Evolutionary conservation across 306 rosid species (phyloP).

Genomic region (Cucurbita pepo): DNA sequence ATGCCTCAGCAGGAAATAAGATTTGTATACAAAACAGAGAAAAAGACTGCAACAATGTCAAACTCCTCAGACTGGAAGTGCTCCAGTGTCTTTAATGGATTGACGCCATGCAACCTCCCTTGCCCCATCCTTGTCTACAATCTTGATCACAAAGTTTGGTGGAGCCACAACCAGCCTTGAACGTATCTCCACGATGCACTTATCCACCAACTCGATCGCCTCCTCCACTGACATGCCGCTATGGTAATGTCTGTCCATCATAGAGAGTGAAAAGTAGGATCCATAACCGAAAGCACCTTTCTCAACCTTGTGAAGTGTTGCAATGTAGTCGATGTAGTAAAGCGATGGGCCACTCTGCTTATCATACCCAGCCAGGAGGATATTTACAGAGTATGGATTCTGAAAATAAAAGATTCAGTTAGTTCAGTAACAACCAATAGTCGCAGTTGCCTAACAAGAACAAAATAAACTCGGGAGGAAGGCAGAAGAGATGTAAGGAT

Average conservation of each 20-base stretch:
- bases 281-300: slow-evolving; percentile 96
- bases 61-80: not conserved
- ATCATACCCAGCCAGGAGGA: slow-evolving; percentile 80
- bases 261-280: slow-evolving; percentile 68
- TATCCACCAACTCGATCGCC: slow-evolving; percentile 62
- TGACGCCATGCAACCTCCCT: slow-evolving; percentile 53
- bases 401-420: slow-evolving; percentile 14
- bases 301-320: slow-evolving; percentile 89
- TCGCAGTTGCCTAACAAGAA: not conserved
- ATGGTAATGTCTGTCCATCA: slow-evolving; percentile 87
- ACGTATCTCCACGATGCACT: slow-evolving; percentile 42
- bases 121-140: slow-evolving; percentile 93
- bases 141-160: slow-evolving; percentile 38
- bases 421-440: not conserved
- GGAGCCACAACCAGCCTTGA: not conserved
- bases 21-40: not conserved
- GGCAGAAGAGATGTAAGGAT: not conserved
- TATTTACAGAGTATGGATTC: slow-evolving; percentile 82
- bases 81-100: not conserved
- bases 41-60: not conserved
- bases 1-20: not conserved
- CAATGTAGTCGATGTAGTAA: slow-evolving; percentile 83
- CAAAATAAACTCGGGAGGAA: not conserved
- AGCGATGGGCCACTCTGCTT: slow-evolving; percentile 73
- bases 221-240: slow-evolving; percentile 70